A percentile compares a stretch with the other conserved stretches of the same genome.
Conservation (phyloP, 1,139 yeast species). For the Groenewaldozyma sp. region DNA sequence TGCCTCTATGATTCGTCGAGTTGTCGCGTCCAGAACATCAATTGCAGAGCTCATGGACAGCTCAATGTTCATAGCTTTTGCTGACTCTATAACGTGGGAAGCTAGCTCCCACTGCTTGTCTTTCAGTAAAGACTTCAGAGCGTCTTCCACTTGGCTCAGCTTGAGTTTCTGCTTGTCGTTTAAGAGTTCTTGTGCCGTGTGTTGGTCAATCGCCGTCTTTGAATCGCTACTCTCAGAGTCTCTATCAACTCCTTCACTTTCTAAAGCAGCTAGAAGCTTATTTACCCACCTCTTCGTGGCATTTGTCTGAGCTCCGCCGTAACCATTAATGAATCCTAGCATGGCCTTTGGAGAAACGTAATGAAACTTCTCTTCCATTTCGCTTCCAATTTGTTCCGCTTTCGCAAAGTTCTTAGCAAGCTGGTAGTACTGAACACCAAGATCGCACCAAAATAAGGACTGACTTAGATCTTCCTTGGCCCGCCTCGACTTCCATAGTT, state of each 20-base stretch:
- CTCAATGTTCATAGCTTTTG: conserved; percentile 13
- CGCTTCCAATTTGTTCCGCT: conserved; percentile 19
- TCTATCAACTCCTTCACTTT: conserved; percentile 7
- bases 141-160: conserved; percentile 12
- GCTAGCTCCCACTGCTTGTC: conserved; percentile 14
- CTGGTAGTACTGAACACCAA: conserved; percentile 25
- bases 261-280: conserved; percentile 12
- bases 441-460: conserved; percentile 27
- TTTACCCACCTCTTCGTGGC: conserved; percentile 17
- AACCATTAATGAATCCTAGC: conserved; percentile 18
- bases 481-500: conserved; percentile 25
- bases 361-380: conserved; percentile 12
- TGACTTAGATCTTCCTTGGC: conserved; percentile 20
- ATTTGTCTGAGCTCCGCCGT: conserved; percentile 13
- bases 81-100: conserved; percentile 13
- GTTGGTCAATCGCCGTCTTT: conserved; percentile 11
- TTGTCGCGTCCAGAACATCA: conserved; percentile 15
- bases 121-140: conserved; percentile 10
- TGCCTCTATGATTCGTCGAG: conserved; percentile 12
- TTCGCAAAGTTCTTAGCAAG: conserved; percentile 18
- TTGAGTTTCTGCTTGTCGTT: conserved; percentile 13
- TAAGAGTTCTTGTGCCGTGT: conserved; percentile 14
- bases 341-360: conserved; percentile 21
- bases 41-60: conserved; percentile 14
- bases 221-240: background rate